These are phyloP conservation scores for Camillea tinctor DNA, from an alignment of 2,329 filamentous ascomycete genomes.

Conservation along the genomic window DNA sequence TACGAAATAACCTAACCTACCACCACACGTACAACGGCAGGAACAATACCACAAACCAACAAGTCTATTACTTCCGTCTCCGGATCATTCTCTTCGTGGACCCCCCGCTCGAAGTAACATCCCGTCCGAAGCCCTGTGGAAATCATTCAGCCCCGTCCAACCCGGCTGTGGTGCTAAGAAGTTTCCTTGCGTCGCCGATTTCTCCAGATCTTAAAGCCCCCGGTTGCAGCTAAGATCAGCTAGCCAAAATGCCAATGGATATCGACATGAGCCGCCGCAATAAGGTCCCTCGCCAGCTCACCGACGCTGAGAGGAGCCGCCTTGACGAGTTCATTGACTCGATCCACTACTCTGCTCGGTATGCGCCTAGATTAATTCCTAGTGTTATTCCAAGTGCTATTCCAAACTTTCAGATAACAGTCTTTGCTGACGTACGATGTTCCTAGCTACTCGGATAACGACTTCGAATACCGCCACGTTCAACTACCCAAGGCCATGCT, in stretches of 20 bases:
- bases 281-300: slow-evolving; percentile 75
- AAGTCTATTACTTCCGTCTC: background rate
- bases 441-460: slow-evolving; percentile 82
- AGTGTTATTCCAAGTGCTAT: background rate
- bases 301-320: slow-evolving; percentile 76
- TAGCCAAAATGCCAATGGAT: slow-evolving; percentile 41
- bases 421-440: slow-evolving; percentile 10
- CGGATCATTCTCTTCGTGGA: background rate
- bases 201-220: background rate
- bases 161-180: background rate
- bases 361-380: slow-evolving; percentile 31
- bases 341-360: slow-evolving; percentile 95
- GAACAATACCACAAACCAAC: background rate
- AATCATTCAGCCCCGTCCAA: background rate
- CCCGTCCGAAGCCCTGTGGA: background rate
- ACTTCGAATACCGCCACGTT: slow-evolving; percentile 96
- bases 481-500: slow-evolving; percentile 98
- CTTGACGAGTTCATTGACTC: slow-evolving; percentile 89
- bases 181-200: background rate
- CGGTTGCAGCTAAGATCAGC: background rate
- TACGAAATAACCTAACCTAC: background rate
- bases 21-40: background rate
- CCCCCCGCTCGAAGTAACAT: background rate
- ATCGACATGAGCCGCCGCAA: slow-evolving; percentile 87
- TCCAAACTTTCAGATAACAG: slow-evolving; percentile 5